phyloP scores from a whole-genome alignment of 2,329 filamentous ascomycete species.

The Colletotrichum sp. region DNA sequence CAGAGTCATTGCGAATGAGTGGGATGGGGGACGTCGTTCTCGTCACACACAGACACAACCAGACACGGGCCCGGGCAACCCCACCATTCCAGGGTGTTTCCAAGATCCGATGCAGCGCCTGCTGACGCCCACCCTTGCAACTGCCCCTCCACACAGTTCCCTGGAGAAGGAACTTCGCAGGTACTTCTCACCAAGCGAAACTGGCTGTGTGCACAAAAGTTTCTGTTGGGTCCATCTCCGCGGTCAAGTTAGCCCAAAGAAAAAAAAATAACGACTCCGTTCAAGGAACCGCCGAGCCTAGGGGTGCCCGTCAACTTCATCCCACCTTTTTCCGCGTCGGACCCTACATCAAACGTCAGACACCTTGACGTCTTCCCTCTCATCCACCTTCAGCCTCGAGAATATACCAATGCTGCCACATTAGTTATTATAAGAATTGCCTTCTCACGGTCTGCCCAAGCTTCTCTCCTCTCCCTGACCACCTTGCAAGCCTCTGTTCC shows the following conservation, averaged over 20 bases:
- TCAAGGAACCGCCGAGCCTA: background rate
- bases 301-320: slow-evolving; percentile 1
- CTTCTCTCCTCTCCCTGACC: background rate
- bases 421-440: background rate
- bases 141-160: slow-evolving; percentile 3
- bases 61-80: slow-evolving; percentile 1
- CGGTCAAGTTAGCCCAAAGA: background rate
- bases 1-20: background rate
- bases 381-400: background rate
- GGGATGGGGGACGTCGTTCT: background rate
- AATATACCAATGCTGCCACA: background rate
- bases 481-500: background rate
- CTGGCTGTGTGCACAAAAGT: background rate
- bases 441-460: background rate
- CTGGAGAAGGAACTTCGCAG: background rate
- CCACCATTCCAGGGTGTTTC: slow-evolving; percentile 19
- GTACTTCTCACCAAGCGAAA: background rate
- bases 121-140: slow-evolving; percentile 8
- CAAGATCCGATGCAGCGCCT: slow-evolving; percentile 16
- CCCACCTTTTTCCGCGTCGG: background rate
- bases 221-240: background rate
- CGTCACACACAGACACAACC: background rate
- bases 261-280: background rate
- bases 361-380: background rate
- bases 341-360: background rate